phyloP scores from a whole-genome alignment of 2,329 filamentous ascomycete species.

The Penicillium sp. region DNA sequence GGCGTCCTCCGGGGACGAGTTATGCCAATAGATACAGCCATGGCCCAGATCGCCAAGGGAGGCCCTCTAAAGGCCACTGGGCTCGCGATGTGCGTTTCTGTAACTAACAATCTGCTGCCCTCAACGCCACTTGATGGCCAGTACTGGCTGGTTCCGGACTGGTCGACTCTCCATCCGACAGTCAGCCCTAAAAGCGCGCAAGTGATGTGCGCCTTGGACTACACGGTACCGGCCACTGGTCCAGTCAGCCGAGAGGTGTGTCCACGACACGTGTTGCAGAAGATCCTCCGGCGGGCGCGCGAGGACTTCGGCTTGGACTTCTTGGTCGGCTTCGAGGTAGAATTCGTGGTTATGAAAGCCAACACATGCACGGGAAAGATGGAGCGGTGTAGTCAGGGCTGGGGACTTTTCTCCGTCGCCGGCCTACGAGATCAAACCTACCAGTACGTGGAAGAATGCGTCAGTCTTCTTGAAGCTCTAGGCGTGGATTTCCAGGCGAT shows the following conservation, averaged over 20 bases:
- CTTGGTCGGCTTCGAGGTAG: conserved; percentile 15
- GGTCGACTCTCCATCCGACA: not conserved
- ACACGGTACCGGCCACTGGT: not conserved
- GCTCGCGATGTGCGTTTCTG: not conserved
- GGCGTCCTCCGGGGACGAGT: conserved; percentile 7
- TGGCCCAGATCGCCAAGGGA: not conserved
- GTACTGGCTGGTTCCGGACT: not conserved
- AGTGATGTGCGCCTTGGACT: not conserved
- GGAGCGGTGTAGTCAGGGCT: not conserved
- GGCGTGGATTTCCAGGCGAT: conserved; percentile 12
- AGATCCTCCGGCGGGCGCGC: not conserved
- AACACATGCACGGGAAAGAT: not conserved
- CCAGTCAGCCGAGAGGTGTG: conserved; percentile 4
- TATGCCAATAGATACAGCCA: not conserved
- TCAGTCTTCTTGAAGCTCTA: not conserved
- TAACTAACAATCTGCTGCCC: not conserved
- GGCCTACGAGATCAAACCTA: conserved; percentile 5
- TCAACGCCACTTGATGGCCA: not conserved
- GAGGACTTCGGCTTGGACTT: conserved; percentile 2
- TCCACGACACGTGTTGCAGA: conserved; percentile 4
- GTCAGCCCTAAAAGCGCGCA: not conserved
- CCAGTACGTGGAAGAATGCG: conserved; percentile 5
- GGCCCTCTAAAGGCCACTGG: not conserved
- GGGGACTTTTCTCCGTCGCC: not conserved
- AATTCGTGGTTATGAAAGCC: conserved; percentile 11